Conservation (phyloP, 257 asterid species). For the Jaltomata sinuosa region DNA sequence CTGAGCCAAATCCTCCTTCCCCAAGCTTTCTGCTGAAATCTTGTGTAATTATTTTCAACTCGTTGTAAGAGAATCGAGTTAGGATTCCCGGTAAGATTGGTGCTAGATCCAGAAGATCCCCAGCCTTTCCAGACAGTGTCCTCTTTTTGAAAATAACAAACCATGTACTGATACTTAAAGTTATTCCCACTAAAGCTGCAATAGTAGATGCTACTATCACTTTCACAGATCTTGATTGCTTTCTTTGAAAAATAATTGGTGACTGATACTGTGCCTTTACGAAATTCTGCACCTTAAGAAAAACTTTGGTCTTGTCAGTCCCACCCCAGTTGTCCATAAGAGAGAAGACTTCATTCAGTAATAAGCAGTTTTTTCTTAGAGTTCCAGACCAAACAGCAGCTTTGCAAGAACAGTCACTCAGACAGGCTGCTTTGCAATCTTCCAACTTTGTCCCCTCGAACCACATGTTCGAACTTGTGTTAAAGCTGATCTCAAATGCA, state of each 20-base stretch:
- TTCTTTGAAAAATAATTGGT: background rate
- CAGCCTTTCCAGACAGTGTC: background rate
- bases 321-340: background rate
- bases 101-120: background rate
- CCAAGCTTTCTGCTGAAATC: constrained; percentile 11
- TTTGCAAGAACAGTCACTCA: background rate
- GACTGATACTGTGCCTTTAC: background rate
- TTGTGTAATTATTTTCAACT: background rate
- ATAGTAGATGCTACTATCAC: background rate
- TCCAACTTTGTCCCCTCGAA: background rate
- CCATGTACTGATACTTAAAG: background rate
- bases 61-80: background rate
- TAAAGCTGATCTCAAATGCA: background rate
- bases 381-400: background rate
- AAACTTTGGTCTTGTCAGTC: background rate
- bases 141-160: background rate
- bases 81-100: background rate
- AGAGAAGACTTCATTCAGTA: constrained; percentile 1
- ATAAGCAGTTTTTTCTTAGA: background rate
- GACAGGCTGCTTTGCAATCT: background rate
- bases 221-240: background rate
- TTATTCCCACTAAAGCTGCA: background rate
- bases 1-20: constrained; percentile 19
- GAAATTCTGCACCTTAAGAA: constrained; percentile 1
- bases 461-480: background rate